Base-by-base conservation (phyloP, 2,329 filamentous ascomycete genomes). In the Fusarium napiforme region DNA sequence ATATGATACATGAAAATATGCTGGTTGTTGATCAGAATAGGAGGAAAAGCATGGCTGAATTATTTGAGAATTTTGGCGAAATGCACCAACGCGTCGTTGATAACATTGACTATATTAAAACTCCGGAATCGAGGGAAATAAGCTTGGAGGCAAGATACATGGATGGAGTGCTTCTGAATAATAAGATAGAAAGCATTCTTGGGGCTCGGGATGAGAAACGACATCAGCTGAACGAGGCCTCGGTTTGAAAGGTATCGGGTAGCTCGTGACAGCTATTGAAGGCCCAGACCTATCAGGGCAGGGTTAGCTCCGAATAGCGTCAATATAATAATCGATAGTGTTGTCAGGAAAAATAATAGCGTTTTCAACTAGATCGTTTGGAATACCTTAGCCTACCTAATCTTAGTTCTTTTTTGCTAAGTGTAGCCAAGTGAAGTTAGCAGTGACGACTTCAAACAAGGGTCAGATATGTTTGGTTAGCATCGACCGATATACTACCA, bases 91-190 rank as follows among this genome's bases (percentile, higher is more conserved):
- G 49, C 12, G 18, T 12, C 6, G 6, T 52, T 2, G 3, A 52
- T 19, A 21, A 3, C 18, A 3, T 36, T 1, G 30, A 15, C 3
- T 52, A 52, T 11, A 9, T 52, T 0, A 36, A 2, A 15, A 1
- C 3, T 21, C n/a, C 9, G 9, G 30, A 52, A 11, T 4, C n/a
- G 4, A 52, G 6, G 12, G 30, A 36, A 15, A n/a, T 26, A 15
- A 19, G 10, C 15, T 7, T 36, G 9, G 12, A 52, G 49, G n/a
- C n/a, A 21, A 11, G 12, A 26, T 52, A 36, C 19, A 36, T 52
- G 49, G n/a, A 34, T 52, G 49, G 16, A 15, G 32, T 52, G n/a
- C 11, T 26, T 52, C 16, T 52, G 18, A 52, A 36, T 11, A 1
- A 52, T 15, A 52, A 52, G 30, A 52, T 36, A 52, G 11, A 52